Evolutionary conservation across 257 asterid genomes (phyloP), one percentile per base, ranked within the genome.

Genomic region (Gentiana macrophylla): DNA sequence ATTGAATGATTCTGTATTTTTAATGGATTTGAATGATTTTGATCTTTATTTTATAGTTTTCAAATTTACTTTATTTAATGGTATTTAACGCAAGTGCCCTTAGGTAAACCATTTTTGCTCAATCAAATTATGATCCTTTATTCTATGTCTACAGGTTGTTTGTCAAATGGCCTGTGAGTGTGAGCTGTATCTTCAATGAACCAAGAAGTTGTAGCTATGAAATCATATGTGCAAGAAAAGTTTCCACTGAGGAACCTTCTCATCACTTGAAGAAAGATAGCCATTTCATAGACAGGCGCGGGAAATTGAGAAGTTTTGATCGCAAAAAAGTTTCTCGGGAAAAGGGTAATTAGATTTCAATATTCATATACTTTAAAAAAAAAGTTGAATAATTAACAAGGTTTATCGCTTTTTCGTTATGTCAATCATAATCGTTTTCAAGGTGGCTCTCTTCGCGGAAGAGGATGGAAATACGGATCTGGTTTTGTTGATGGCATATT

Each of bases 381-480:
- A 10, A 41, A 41, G 9, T 38, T 38, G 7, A 38, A 3, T 0
- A 12, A 49, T n/a, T 48, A 46, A 38, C 10, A 53, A 52, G 46
- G 11, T 59, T 5, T 57, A 56, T 8, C 12, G 44, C 2, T 6
- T 5, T 41, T 45, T 37, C 51, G 15, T 55, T 55, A 58, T 53
- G 35, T 33, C 37, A 66, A 24, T 61, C 33, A 63, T 64, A 44
- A 33, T 65, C 61, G 56, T 56, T 62, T 12, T 41, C 3, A 68
- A 88, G 97, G 91, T 66, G 97, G 97, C 62, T 83, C 97, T 15
- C 64, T 88, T 63, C 79, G 95, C 71, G 94, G 97, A 24, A 86
- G 65, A 73, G 97, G 97, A 71, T 88, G 97, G 97, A 81, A 88
- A 64, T 88, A 82, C 57, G 97, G 95, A 38, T 88, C 95, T 5